These are phyloP conservation scores for Pseudogymnoascus sp. DNA, from an alignment of 2,329 filamentous ascomycete species.

Conservation along the genomic window DNA sequence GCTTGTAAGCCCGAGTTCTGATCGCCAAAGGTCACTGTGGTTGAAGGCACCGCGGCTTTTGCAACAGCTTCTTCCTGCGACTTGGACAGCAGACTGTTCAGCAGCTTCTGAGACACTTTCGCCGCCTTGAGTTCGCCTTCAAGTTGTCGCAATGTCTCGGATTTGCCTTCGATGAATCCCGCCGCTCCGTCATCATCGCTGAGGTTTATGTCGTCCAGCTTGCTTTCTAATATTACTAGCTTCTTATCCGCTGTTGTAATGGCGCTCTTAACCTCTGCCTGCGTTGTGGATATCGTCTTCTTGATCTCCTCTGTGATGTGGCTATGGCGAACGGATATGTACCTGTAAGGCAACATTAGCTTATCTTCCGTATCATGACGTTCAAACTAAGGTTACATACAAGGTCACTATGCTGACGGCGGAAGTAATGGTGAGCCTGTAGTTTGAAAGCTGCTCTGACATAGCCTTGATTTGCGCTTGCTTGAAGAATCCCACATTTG, in stretches of 20 bases:
- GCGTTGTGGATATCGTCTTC: conserved; percentile 24
- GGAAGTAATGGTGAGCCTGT: conserved; percentile 26
- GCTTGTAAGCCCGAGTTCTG: conserved; percentile 18
- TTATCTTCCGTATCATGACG: conserved; percentile 10
- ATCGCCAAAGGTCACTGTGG: conserved; percentile 17
- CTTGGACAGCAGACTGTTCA: conserved; percentile 19
- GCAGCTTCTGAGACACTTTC: conserved; percentile 18
- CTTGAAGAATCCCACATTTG: conserved; percentile 30
- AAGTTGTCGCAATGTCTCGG: conserved; percentile 17
- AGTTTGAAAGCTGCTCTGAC: conserved; percentile 28
- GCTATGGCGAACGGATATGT: conserved; percentile 27
- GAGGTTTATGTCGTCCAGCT: conserved; percentile 23
- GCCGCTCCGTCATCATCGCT: conserved; percentile 16
- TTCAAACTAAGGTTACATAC: conserved; percentile 19
- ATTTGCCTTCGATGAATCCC: conserved; percentile 13
- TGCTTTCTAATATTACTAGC: conserved; percentile 22
- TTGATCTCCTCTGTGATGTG: conserved; percentile 28
- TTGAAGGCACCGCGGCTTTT: conserved; percentile 15
- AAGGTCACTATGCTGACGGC: conserved; percentile 27
- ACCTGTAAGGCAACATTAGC: conserved; percentile 21
- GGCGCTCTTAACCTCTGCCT: conserved; percentile 22
- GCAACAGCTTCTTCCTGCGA: conserved; percentile 19
- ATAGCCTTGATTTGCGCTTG: conserved; percentile 28
- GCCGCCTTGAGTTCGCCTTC: conserved; percentile 17
- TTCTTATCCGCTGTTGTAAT: conserved; percentile 21